Percentiles rank a stretch among this genome's conserved stretches.
Evolutionary conservation across 2,329 filamentous ascomycete species (phyloP).

Genomic region (Microcyclospora pomicola): DNA sequence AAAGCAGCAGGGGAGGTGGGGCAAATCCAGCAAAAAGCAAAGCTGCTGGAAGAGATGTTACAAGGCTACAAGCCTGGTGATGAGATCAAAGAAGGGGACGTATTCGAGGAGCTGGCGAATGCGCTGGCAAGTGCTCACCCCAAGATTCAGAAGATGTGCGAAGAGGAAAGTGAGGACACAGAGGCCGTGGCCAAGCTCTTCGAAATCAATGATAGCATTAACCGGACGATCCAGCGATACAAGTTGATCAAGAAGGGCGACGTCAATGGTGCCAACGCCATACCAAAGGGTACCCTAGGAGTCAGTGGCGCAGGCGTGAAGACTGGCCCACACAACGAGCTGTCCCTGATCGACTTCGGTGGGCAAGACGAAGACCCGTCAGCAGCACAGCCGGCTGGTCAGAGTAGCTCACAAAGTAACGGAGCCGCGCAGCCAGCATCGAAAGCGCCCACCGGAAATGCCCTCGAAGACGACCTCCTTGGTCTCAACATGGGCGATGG

Average conservation of each 20-base stretch:
- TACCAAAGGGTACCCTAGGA: constrained; percentile 67
- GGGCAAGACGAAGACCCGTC: constrained; percentile 43
- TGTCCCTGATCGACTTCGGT: constrained; percentile 89
- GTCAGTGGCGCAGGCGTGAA: constrained; percentile 49
- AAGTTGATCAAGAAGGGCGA: constrained; percentile 94
- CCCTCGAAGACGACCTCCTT: constrained; percentile 78
- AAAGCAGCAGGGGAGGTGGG: constrained; percentile 92
- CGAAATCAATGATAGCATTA: constrained; percentile 98
- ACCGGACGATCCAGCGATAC: constrained; percentile 88
- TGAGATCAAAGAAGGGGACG: constrained; percentile 55
- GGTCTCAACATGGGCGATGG: constrained; percentile 69
- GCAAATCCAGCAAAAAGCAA: constrained; percentile 92
- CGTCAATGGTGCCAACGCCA: constrained; percentile 64
- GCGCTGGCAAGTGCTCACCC: constrained; percentile 87
- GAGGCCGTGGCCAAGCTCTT: constrained; percentile 91
- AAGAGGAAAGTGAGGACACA: constrained; percentile 93
- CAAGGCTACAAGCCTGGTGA: constrained; percentile 74
- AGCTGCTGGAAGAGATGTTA: constrained; percentile 80
- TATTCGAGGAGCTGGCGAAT: constrained; percentile 71
- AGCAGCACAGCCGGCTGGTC: constrained; percentile 7
- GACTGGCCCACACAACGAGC: constrained; percentile 58
- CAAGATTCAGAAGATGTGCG: constrained; percentile 99
- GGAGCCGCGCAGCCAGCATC: not conserved
- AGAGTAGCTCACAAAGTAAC: not conserved
- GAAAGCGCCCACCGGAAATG: constrained; percentile 31